Base-by-base conservation (phyloP, 306 rosid genomes). In the Pueraria montana region DNA sequence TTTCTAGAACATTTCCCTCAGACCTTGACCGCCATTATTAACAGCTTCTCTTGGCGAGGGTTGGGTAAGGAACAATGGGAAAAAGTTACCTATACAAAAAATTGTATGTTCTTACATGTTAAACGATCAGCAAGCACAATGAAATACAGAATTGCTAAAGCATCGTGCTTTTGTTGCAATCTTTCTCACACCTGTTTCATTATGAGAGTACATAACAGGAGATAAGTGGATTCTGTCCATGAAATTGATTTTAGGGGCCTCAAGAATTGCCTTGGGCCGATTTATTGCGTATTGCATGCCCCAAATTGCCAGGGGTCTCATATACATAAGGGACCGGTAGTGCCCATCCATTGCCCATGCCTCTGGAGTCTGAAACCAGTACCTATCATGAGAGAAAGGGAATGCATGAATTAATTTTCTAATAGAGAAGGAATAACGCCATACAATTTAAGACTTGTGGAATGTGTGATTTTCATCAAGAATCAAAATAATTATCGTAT, bases 301-400 rank as follows among this genome's bases (percentile, higher is more conserved):
- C 99, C 99, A 96, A 78, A 96, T 96, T 6, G 99, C 82, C 11
- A 96, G 89, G 3, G 99, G 99, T 86, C 99, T 91, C 99, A 96
- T 96, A 46, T 94, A 96, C 56, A 93, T 88, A 34, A 96, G 97
- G 3, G 99, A 96, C 61, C 99, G 83, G 84, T 89, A 96, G 89
- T 92, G 94, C 67, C 98, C 99, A 14, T 92, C 97, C 18, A 84
- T 85, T n/a, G 99, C 87, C 92, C 97, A 96, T 59, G 86, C 99
- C 89, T 94, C 99, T 2, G 99, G 99, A 32, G 97, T 94, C 87
- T 96, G 99, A 87, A 96, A 96, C 91, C 94, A 91, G 86, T 94
- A 96, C 74, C 99, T 96, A 85, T 40, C 1, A 76, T 8, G 50
- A 34, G 16, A 56, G 49, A 78, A 56, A 81, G 26, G 42, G 53